phyloP scores from a whole-genome alignment of 2,329 filamentous ascomycete species.

The Hypoxylon sp. region DNA sequence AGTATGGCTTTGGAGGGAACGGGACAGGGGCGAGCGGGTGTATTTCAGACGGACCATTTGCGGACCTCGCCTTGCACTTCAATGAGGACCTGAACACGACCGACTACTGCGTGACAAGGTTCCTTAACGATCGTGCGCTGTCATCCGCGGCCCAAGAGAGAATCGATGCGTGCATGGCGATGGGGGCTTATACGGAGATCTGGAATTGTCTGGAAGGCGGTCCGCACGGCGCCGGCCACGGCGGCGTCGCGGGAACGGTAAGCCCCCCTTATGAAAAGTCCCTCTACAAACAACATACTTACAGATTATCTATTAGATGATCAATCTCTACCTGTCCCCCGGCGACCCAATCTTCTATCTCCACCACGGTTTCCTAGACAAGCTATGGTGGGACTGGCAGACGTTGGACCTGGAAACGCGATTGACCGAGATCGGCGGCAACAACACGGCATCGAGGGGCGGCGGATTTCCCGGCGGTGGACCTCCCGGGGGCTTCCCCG shows the following conservation, averaged over 20 bases:
- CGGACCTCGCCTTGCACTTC: slow-evolving; percentile 50
- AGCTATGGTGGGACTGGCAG: slow-evolving; percentile 47
- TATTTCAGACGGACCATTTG: slow-evolving; percentile 52
- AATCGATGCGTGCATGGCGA: slow-evolving; percentile 33
- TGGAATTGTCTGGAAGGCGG: slow-evolving; percentile 40
- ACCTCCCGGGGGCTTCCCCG: slow-evolving; percentile 25
- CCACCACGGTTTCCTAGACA: slow-evolving; percentile 46
- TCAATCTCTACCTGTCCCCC: slow-evolving; percentile 40
- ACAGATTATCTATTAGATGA: slow-evolving; percentile 35
- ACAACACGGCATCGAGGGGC: slow-evolving; percentile 34
- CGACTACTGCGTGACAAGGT: slow-evolving; percentile 45
- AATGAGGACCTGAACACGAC: slow-evolving; percentile 39
- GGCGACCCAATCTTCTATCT: slow-evolving; percentile 48
- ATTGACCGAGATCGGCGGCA: slow-evolving; percentile 42
- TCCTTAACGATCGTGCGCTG: slow-evolving; percentile 40
- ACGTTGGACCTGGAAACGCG: slow-evolving; percentile 36
- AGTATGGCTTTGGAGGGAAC: slow-evolving; percentile 51
- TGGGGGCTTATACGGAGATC: slow-evolving; percentile 17
- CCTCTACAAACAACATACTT: too few relatives aligned
- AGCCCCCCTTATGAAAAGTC: neutral
- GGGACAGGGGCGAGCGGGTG: slow-evolving; percentile 47
- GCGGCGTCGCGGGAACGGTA: slow-evolving; percentile 41
- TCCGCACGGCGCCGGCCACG: slow-evolving; percentile 43
- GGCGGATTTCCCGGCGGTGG: slow-evolving; percentile 6
- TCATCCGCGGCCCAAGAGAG: slow-evolving; percentile 22